Evolutionary conservation across 2,329 filamentous ascomycete species (phyloP).

Genomic region (Colletotrichum sojae): DNA sequence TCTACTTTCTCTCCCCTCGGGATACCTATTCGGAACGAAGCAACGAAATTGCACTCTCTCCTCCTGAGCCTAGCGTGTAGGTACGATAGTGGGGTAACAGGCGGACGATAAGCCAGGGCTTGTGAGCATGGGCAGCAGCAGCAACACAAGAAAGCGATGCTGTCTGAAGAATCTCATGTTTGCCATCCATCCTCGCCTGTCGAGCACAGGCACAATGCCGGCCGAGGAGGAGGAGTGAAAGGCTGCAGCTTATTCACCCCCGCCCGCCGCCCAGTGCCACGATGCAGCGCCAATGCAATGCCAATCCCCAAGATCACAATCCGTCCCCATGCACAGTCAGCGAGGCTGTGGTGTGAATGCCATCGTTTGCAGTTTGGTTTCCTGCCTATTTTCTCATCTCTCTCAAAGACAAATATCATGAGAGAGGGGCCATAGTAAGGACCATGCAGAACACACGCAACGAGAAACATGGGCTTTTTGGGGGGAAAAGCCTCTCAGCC

Average conservation of each 20-base stretch:
- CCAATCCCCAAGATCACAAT: constrained; percentile 27
- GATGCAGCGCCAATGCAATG: constrained; percentile 28
- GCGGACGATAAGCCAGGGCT: not conserved
- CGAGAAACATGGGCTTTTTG: not conserved
- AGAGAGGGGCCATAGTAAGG: not conserved
- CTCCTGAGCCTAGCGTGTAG: not conserved
- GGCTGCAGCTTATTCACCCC: not conserved
- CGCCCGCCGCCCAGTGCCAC: not conserved
- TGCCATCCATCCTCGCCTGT: not conserved
- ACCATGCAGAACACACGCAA: not conserved
- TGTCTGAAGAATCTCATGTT: constrained; percentile 13
- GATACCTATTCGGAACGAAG: not conserved
- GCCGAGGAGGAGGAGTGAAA: not conserved
- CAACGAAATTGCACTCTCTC: not conserved
- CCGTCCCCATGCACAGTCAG: not conserved
- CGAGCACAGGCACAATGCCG: not conserved
- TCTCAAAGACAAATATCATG: too few species aligned
- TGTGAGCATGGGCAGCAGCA: not conserved
- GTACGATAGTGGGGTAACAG: not conserved
- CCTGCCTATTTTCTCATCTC: not conserved
- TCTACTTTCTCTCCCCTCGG: not conserved
- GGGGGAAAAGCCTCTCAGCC: constrained; percentile 10
- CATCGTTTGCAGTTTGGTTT: not conserved
- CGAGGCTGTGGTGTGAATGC: not conserved
- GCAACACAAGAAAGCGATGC: not conserved